These are phyloP conservation scores for Phytopythium litorale DNA, from an alignment of 352 stramenopile species.

Conservation along the genomic window DNA sequence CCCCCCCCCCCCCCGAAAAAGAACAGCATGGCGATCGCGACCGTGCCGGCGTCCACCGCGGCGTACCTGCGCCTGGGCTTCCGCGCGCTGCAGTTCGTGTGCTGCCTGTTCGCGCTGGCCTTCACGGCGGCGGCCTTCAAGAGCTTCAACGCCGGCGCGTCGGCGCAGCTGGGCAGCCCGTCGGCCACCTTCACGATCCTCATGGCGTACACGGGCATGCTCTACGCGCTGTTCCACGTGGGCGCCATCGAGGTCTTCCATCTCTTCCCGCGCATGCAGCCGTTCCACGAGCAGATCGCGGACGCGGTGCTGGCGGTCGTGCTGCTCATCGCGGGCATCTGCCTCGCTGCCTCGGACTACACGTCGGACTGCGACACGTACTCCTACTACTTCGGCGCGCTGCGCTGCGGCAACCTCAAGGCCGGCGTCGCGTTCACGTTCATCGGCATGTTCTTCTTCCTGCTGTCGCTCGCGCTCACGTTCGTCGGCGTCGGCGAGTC, in stretches of 20 bases:
- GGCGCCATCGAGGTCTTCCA: slow-evolving; percentile 39
- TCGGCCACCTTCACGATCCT: slow-evolving; percentile 48
- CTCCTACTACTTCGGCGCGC: not conserved
- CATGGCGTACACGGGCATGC: slow-evolving; percentile 56
- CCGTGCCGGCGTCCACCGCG: slow-evolving; percentile 16
- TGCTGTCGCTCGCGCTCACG: slow-evolving; percentile 30
- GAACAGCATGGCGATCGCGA: slow-evolving; percentile 14
- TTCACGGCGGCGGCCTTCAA: slow-evolving; percentile 38
- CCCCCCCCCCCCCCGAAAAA: not conserved
- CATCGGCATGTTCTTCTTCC: slow-evolving; percentile 41
- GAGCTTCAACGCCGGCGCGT: slow-evolving; percentile 24
- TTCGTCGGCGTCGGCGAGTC: slow-evolving; percentile 18
- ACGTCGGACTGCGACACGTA: slow-evolving; percentile 35
- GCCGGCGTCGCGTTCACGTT: slow-evolving; percentile 52
- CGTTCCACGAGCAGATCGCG: slow-evolving; percentile 19
- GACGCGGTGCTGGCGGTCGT: slow-evolving; percentile 34
- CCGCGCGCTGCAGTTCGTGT: slow-evolving; percentile 49
- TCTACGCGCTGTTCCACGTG: slow-evolving; percentile 50
- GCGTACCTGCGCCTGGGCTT: slow-evolving; percentile 31
- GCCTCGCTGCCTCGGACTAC: slow-evolving; percentile 45
- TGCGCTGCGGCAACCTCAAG: slow-evolving; percentile 55
- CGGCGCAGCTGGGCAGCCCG: slow-evolving; percentile 20
- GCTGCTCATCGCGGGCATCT: slow-evolving; percentile 53
- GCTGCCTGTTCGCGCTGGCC: slow-evolving; percentile 47
- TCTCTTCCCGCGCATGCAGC: slow-evolving; percentile 14